Evolutionary conservation across 352 stramenopile genomes (phyloP), one percentile per base, ranked within the genome.

Genomic region (Phytophthora pini): DNA sequence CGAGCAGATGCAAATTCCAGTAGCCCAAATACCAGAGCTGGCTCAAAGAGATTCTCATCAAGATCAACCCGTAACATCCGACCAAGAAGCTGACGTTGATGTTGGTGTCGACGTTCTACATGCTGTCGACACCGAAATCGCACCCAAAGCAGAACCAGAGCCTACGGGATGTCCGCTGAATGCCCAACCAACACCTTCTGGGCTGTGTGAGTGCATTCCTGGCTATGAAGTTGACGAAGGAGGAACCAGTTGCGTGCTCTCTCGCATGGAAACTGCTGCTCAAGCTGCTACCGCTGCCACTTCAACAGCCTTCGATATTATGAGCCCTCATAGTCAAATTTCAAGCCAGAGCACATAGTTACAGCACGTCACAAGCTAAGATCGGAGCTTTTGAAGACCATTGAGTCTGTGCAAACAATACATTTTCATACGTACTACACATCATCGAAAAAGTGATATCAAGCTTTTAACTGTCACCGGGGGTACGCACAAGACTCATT

Each of bases 201-300:
- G 76, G 1, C 51, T 77, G 11, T 88, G 80, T 49, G 80, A 84
- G 56, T 87, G 80, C 43, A 56, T 77, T 8, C 54, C 39, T 10
- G 77, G 72, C 2, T 90, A 78, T 46, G 66, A 77, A 22, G 40
- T 70, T 3, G 81, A 77, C 29, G 29, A 45, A 22, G 17, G 54
- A 22, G 73, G 56, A 4, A 68, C 45, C 15, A 55, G 24, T 34
- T 88, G 79, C n/a, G 72, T 87, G 5, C 65, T 77, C 10, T 61
- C 63, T 7, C 50, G 44, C 13, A 65, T 72, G 51, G 11, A 15
- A 9, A 68, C 65, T 2, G 49, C 46, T 7, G 39, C 50, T 24
- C 50, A 68, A 72, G 58, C 45, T 51, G 44, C 45, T 31, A 51
- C 58, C 20, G 40, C 44, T 17, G 43, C 57, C 27, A 47, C 64